A percentile compares a stretch with the other conserved stretches of the same genome.
Evolutionary conservation across 345 rosid species (phyloP).

Genomic region (Geranium rotundifolium): DNA sequence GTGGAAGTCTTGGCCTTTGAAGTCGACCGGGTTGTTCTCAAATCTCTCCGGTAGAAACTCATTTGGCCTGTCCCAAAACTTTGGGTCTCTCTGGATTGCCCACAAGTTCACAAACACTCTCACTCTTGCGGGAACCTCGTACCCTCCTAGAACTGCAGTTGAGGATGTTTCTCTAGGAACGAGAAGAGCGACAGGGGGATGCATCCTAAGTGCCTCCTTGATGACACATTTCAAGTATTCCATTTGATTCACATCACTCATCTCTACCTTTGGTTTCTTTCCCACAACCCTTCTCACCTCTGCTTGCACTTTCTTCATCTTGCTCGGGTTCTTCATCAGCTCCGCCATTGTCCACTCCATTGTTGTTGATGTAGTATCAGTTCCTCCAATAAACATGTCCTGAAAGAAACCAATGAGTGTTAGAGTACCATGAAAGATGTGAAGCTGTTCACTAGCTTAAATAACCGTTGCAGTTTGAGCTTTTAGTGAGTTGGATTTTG

Average conservation of each 20-base stretch:
- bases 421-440: too few species aligned
- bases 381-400: conserved; percentile 15
- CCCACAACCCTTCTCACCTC: conserved; percentile 7
- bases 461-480: too few species aligned
- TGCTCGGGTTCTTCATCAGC: conserved; percentile 7
- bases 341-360: conserved; percentile 23
- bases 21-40: conserved; percentile 8
- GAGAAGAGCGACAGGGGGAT: neutral
- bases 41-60: conserved; percentile 22
- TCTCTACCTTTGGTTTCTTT: conserved; percentile 4
- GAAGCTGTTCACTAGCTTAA: too few species aligned
- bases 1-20: conserved; percentile 16
- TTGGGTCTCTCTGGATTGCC: neutral
- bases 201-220: conserved; percentile 5
- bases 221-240: neutral
- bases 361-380: conserved; percentile 10
- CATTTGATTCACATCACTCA: neutral
- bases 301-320: conserved; percentile 2
- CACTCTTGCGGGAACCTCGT: neutral
- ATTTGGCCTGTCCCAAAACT: neutral
- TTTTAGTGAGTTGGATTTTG: too few species aligned
- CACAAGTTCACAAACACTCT: neutral
- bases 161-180: conserved; percentile 2
- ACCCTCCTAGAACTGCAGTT: neutral
- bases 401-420: neutral